Percentiles rank a stretch among this genome's conserved stretches.
These are phyloP conservation scores for Centaurea solstitialis DNA, from an alignment of 129 eudicot genomes.

Conservation along the genomic window DNA sequence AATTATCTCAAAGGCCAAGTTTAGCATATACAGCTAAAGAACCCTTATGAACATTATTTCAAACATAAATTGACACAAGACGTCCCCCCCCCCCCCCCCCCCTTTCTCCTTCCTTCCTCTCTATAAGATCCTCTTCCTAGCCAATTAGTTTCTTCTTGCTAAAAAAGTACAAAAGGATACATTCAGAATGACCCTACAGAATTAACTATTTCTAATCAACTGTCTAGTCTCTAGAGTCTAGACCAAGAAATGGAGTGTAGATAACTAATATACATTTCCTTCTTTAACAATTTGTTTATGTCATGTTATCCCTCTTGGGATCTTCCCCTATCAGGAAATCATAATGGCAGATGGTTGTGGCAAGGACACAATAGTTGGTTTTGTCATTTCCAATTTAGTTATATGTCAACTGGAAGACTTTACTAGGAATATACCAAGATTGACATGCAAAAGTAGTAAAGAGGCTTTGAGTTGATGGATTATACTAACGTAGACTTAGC, in stretches of 20 bases:
- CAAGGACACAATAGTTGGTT: not conserved
- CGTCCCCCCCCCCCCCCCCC: not conserved
- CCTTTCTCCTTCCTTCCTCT: not conserved
- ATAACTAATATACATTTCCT: not conserved
- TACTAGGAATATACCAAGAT: not conserved
- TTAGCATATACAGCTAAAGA: not conserved
- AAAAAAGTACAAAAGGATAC: not conserved
- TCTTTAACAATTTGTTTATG: not conserved
- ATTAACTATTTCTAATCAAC: not conserved
- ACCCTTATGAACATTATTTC: not conserved
- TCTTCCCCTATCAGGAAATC: too few species aligned
- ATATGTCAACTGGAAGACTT: not conserved
- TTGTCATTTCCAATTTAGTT: not conserved
- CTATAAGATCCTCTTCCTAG: not conserved
- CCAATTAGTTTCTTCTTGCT: not conserved
- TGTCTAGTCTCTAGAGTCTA: not conserved
- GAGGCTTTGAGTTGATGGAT: not conserved
- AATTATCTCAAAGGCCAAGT: not conserved
- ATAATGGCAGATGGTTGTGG: not conserved
- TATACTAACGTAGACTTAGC: not conserved
- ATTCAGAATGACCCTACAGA: not conserved
- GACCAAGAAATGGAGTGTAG: not conserved
- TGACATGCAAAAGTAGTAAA: not conserved
- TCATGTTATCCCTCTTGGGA: not conserved
- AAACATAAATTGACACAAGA: not conserved